These are phyloP conservation scores for Platanthera guangdongensis DNA, from an alignment of 106 monocot species.

Conservation along the genomic window DNA sequence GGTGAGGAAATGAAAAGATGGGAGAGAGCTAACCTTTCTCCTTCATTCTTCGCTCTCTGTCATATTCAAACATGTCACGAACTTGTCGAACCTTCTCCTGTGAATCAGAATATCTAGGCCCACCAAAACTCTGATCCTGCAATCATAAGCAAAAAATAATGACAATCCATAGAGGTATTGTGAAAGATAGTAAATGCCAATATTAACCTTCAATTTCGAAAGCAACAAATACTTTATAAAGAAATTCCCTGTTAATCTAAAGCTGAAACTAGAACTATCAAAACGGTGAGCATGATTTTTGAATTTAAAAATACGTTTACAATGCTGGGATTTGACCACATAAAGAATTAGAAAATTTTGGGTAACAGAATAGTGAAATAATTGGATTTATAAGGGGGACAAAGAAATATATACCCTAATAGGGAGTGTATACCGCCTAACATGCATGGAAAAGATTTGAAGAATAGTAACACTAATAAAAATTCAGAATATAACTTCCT, in stretches of 20 bases:
- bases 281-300: not conserved
- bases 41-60: constrained; percentile 86
- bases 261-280: not conserved
- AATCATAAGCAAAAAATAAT: not conserved
- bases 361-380: no score
- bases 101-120: constrained; percentile 34
- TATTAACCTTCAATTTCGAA: not conserved
- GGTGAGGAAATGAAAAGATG: not conserved
- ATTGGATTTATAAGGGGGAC: not conserved
- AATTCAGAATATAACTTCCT: no score
- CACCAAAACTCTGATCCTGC: constrained; percentile 40
- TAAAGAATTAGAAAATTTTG: not conserved
- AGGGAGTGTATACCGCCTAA: no score
- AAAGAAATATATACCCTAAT: not conserved
- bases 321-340: not conserved
- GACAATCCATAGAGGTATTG: not conserved
- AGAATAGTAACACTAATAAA: no score
- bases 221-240: not conserved
- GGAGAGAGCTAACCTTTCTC: constrained; percentile 55
- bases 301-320: not conserved
- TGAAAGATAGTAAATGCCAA: not conserved
- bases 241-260: not conserved
- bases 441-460: no score
- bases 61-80: constrained; percentile 94
- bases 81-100: constrained; percentile 68